Evolutionary conservation across 352 stramenopile genomes (phyloP).

Genomic region (Globisporangium megalacanthum): DNA sequence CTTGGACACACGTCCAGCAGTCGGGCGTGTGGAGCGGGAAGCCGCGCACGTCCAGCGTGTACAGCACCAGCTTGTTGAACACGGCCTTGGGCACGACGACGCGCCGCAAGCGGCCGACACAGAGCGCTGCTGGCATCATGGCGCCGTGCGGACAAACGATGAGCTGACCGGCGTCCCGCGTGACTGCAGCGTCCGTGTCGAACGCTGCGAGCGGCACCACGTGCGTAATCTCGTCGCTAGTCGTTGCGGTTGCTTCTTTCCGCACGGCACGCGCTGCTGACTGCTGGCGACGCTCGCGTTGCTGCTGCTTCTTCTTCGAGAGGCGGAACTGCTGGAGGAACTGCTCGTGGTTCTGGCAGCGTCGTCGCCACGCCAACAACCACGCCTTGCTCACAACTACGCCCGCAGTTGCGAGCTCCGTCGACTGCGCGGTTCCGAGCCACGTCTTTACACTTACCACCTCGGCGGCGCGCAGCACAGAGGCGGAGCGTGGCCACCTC

Average conservation of each 20-base stretch:
- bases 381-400: constrained; percentile 73
- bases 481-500: constrained; percentile 54
- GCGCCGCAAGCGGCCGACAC: constrained; percentile 52
- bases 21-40: constrained; percentile 50
- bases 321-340: constrained; percentile 65
- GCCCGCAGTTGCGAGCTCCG: constrained; percentile 30
- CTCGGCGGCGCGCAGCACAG: constrained; percentile 55
- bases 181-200: constrained; percentile 19
- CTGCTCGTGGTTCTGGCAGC: constrained; percentile 67
- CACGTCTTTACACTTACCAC: constrained; percentile 58
- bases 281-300: constrained; percentile 28
- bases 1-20: constrained; percentile 48
- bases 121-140: constrained; percentile 49
- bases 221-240: no score
- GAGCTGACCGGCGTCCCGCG: constrained; percentile 37
- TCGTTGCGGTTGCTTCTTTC: constrained; percentile 6
- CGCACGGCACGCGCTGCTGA: constrained; percentile 9
- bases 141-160: constrained; percentile 64
- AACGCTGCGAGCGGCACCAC: constrained; percentile 8
- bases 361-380: constrained; percentile 68
- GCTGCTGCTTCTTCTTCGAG: constrained; percentile 61
- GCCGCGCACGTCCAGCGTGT: constrained; percentile 49
- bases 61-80: constrained; percentile 46
- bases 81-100: constrained; percentile 40
- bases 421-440: constrained; percentile 30